phyloP scores from a whole-genome alignment of 1,284 basidiomycete species.

The Ceraceosorus guamensis region DNA sequence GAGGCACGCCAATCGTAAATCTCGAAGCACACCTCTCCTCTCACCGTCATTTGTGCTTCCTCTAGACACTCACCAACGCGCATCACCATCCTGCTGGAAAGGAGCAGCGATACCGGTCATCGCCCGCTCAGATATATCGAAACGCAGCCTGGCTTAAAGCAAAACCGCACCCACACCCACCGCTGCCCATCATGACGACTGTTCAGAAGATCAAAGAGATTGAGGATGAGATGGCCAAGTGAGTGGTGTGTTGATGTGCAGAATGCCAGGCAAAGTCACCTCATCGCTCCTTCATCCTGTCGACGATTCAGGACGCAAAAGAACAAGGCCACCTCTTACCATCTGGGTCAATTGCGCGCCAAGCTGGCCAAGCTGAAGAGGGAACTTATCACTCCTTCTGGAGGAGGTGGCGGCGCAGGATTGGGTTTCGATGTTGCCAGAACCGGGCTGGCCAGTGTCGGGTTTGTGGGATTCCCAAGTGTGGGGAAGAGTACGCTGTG shows the following conservation, averaged over 20 bases:
- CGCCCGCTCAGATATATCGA: too few relatives aligned
- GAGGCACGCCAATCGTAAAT: too few relatives aligned
- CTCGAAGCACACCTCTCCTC: too few relatives aligned
- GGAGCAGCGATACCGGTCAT: too few relatives aligned
- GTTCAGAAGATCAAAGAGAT: constrained; percentile 47
- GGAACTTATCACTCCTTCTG: constrained; percentile 77
- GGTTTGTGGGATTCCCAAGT: constrained; percentile 52
- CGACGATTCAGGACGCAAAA: constrained; percentile 64
- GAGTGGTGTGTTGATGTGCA: constrained; percentile 1
- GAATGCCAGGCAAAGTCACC: too few relatives aligned
- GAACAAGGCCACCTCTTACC: constrained; percentile 75
- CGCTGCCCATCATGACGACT: too few relatives aligned
- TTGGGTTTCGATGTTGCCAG: constrained; percentile 82
- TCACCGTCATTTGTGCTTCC: too few relatives aligned
- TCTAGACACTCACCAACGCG: too few relatives aligned
- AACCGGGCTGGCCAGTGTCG: constrained; percentile 90
- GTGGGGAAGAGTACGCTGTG: constrained; percentile 65
- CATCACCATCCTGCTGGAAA: too few relatives aligned
- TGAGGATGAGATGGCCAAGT: constrained; percentile 46
- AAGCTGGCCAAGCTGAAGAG: constrained; percentile 94
- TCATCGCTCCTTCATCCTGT: constrained; percentile 1
- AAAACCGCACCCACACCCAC: too few relatives aligned
- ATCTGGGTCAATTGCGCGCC: constrained; percentile 92
- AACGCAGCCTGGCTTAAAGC: too few relatives aligned
- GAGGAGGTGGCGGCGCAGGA: constrained; percentile 68